Evolutionary conservation across 2,329 filamentous ascomycete genomes (phyloP).

Genomic region (Arthrinium phaeospermum): DNA sequence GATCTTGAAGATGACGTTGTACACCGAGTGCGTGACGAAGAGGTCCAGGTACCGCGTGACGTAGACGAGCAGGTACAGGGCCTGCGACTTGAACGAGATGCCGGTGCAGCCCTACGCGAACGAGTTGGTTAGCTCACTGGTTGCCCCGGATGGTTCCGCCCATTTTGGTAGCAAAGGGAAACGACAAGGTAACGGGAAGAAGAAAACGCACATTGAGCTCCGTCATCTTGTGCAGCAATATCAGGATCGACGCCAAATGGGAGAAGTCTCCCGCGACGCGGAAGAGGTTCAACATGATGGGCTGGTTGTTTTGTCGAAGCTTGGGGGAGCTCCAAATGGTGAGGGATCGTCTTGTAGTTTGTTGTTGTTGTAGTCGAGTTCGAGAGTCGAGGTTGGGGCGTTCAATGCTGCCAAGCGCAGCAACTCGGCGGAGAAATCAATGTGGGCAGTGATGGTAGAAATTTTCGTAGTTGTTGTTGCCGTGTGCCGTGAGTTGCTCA

Average conservation of each 20-base stretch:
- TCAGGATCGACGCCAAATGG: constrained; percentile 92
- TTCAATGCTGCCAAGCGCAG: constrained; percentile 18
- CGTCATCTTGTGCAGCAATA: constrained; percentile 96
- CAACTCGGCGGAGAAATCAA: constrained; percentile 3
- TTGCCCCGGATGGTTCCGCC: constrained; percentile 1
- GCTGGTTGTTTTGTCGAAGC: background rate
- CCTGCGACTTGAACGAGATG: constrained; percentile 99
- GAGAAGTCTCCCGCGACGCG: constrained; percentile 80
- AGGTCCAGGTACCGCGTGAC: constrained; percentile 92
- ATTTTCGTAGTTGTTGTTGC: background rate
- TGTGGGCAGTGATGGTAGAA: background rate
- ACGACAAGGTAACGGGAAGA: background rate
- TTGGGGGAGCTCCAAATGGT: background rate
- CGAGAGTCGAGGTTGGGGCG: background rate
- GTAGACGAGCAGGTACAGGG: constrained; percentile 92
- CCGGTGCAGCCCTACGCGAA: constrained; percentile 83
- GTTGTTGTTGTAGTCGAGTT: background rate
- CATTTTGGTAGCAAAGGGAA: no score
- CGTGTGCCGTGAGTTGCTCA: background rate
- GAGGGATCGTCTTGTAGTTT: background rate
- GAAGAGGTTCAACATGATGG: constrained; percentile 58
- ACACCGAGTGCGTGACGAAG: constrained; percentile 82
- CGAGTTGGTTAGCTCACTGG: background rate
- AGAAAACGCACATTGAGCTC: constrained; percentile 75
- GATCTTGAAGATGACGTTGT: constrained; percentile 96